Conservation (phyloP, 108 stramenopile genomes). For the Cylindrotheca fusiformis region DNA sequence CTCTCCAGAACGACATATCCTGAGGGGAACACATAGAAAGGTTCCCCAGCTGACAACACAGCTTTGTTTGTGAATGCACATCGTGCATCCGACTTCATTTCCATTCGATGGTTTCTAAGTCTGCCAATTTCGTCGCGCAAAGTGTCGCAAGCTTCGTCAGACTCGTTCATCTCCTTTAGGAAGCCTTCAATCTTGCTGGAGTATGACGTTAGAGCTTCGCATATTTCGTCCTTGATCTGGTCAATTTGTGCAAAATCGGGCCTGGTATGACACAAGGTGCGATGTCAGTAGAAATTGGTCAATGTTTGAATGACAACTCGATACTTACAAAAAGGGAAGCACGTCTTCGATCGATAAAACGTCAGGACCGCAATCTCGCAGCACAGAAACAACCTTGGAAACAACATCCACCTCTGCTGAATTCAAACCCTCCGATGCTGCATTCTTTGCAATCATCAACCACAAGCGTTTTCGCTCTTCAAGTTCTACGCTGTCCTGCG, state of each 20-base stretch:
- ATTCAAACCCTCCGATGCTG: conserved; percentile 58
- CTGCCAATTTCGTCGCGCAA: conserved; percentile 68
- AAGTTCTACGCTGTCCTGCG: conserved; percentile 66
- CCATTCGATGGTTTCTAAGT: conserved; percentile 52
- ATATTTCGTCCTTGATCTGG: conserved; percentile 89
- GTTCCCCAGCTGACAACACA: conserved; percentile 60
- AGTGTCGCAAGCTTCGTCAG: conserved; percentile 73
- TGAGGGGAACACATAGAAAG: conserved; percentile 87
- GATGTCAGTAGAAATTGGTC: too few species aligned
- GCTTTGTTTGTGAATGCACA: conserved; percentile 79
- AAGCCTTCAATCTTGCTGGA: conserved; percentile 81
- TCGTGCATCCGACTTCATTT: conserved; percentile 61
- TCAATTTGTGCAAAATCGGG: conserved; percentile 89
- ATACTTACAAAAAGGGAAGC: conserved; percentile 45
- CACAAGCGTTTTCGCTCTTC: conserved; percentile 81
- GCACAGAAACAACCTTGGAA: conserved; percentile 72
- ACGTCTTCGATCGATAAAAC: conserved; percentile 90
- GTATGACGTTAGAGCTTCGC: conserved; percentile 80
- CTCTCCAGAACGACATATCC: conserved; percentile 77
- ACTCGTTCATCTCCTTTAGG: conserved; percentile 85
- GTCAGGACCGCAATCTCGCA: conserved; percentile 85
- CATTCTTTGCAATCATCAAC: conserved; percentile 90
- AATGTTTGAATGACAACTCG: too few species aligned
- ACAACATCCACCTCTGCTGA: conserved; percentile 75
- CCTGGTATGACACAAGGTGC: conserved; percentile 27